A percentile compares a stretch with the other conserved stretches of the same genome.
These are phyloP conservation scores for Mycena chlorophos DNA, from an alignment of 768 basidiomycete species.

Conservation along the genomic window DNA sequence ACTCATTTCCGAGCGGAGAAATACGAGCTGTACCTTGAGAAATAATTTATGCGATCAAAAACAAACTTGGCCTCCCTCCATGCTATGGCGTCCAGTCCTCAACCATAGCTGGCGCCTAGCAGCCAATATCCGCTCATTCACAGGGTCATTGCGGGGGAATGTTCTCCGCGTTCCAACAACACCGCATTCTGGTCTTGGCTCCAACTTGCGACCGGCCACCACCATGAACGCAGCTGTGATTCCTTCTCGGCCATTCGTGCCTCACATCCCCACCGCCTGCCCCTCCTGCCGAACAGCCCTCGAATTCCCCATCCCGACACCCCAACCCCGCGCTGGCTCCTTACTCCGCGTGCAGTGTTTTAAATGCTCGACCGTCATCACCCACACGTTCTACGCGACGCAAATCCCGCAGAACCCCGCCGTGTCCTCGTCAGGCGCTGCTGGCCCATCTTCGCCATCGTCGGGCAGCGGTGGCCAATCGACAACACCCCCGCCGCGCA, in stretches of 20 bases:
- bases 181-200: slow-evolving; percentile 13
- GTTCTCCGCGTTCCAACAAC: not conserved
- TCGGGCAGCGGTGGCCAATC: slow-evolving; percentile 25
- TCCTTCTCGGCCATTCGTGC: slow-evolving; percentile 63
- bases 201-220: slow-evolving; percentile 24
- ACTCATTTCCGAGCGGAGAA: not conserved
- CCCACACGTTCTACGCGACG: slow-evolving; percentile 66
- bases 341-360: slow-evolving; percentile 71
- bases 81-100: not conserved
- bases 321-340: slow-evolving; percentile 55
- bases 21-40: no score
- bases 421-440: slow-evolving; percentile 21
- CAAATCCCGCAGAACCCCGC: slow-evolving; percentile 45
- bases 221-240: slow-evolving; percentile 48
- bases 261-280: slow-evolving; percentile 69
- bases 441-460: no score
- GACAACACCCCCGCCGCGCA: slow-evolving; percentile 34
- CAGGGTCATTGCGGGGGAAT: not conserved
- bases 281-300: slow-evolving; percentile 52
- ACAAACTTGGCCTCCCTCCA: not conserved
- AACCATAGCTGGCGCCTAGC: not conserved
- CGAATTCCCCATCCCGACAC: slow-evolving; percentile 69
- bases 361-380: slow-evolving; percentile 58
- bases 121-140: not conserved
- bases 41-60: no score